Percentiles rank a stretch among this genome's conserved stretches.
Conservation (phyloP, 306 rosid species). For the Dryas octopetala region DNA sequence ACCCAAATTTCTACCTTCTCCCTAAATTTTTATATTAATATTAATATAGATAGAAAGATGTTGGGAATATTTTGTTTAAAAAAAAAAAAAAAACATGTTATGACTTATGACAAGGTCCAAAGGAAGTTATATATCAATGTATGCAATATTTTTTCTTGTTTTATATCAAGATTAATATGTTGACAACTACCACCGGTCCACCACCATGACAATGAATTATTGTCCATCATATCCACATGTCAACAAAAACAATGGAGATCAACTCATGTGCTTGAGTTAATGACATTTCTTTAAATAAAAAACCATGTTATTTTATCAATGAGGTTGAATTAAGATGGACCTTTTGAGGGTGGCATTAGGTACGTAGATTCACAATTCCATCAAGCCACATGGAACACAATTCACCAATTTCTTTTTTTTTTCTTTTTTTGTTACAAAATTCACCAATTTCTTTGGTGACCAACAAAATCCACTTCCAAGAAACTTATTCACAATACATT, state of each 20-base stretch:
- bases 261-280: neutral
- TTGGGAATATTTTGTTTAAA: too few relatives aligned
- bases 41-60: too few relatives aligned
- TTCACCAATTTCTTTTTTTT: neutral
- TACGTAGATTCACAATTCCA: neutral
- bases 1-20: too few relatives aligned
- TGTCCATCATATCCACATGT: slow-evolving; percentile 2
- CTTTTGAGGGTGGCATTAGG: slow-evolving; percentile 5
- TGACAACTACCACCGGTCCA: neutral
- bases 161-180: neutral
- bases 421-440: too few relatives aligned
- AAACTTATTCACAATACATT: neutral
- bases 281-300: neutral
- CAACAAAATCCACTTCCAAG: slow-evolving; percentile 18
- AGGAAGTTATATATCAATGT: too few relatives aligned
- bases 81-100: too few relatives aligned
- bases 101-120: too few relatives aligned
- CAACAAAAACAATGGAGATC: slow-evolving; percentile 1
- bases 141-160: too few relatives aligned
- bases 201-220: neutral
- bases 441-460: slow-evolving; percentile 1
- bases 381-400: neutral
- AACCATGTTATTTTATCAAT: neutral
- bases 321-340: neutral
- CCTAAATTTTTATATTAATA: too few relatives aligned